Percentiles rank a stretch among this genome's conserved stretches.
Evolutionary conservation across 2,329 filamentous ascomycete genomes (phyloP).

Genomic region (Xylaria sp.): DNA sequence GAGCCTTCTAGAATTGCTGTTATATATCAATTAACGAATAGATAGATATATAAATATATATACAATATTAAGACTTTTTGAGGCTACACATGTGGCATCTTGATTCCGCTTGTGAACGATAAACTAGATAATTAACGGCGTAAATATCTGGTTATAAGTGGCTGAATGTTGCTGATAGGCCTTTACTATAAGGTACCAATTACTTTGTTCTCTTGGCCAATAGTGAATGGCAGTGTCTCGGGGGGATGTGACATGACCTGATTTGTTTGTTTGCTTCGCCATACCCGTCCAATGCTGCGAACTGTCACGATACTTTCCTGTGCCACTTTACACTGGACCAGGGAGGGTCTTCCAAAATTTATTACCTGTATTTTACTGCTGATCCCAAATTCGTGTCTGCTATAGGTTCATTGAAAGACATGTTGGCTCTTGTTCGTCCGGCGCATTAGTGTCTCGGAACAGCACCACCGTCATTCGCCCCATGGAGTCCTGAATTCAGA

Average conservation of each 20-base stretch:
- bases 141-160: neutral
- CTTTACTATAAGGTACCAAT: neutral
- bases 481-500: neutral
- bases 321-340: conserved; percentile 6
- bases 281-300: neutral
- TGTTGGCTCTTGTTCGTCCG: conserved; percentile 1
- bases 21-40: too few species aligned
- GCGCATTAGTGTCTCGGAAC: neutral
- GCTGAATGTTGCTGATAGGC: neutral
- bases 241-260: neutral
- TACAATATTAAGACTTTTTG: neutral
- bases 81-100: neutral
- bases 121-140: neutral
- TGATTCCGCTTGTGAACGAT: too few species aligned
- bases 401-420: neutral
- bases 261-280: conserved; percentile 4
- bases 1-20: neutral
- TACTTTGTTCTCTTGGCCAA: conserved; percentile 1
- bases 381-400: neutral
- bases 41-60: neutral
- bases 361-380: neutral
- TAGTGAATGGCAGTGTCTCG: neutral
- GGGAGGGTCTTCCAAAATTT: neutral
- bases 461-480: neutral
- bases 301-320: neutral